These are phyloP conservation scores for Boletus insuetus DNA, from an alignment of 768 basidiomycete genomes.

Conservation along the genomic window DNA sequence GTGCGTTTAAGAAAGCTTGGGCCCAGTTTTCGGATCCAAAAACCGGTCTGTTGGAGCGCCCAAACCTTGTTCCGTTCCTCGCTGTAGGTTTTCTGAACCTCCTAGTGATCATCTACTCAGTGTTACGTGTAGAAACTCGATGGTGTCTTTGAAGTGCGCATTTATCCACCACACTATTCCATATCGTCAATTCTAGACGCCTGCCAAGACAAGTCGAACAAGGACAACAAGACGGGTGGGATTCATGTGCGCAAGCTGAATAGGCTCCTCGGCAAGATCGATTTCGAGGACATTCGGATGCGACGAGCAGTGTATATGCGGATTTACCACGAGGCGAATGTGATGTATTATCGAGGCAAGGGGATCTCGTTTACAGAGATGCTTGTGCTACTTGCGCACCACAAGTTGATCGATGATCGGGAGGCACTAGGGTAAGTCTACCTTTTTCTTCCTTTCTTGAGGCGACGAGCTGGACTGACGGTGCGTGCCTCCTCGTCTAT, in stretches of 20 bases:
- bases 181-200: slow-evolving; percentile 56
- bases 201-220: slow-evolving; percentile 40
- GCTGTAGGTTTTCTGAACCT: slow-evolving; percentile 48
- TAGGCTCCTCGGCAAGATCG: slow-evolving; percentile 57
- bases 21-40: slow-evolving; percentile 75
- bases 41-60: slow-evolving; percentile 74
- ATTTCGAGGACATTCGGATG: slow-evolving; percentile 58
- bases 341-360: slow-evolving; percentile 64
- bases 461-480: neutral
- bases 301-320: slow-evolving; percentile 70
- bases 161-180: slow-evolving; percentile 73
- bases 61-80: slow-evolving; percentile 76
- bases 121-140: slow-evolving; percentile 58
- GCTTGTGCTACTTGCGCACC: slow-evolving; percentile 83
- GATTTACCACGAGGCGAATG: slow-evolving; percentile 82
- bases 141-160: slow-evolving; percentile 84
- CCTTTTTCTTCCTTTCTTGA: too few species aligned
- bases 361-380: slow-evolving; percentile 92
- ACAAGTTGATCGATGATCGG: slow-evolving; percentile 87
- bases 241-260: slow-evolving; percentile 67
- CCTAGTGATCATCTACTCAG: neutral
- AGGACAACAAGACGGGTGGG: slow-evolving; percentile 40
- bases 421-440: slow-evolving; percentile 80
- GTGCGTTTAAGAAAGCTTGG: slow-evolving; percentile 94
- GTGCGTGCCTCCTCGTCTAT: neutral